These are phyloP conservation scores for Pseudogymnoascus sp. DNA, from an alignment of 2,329 filamentous ascomycete species.

Conservation along the genomic window DNA sequence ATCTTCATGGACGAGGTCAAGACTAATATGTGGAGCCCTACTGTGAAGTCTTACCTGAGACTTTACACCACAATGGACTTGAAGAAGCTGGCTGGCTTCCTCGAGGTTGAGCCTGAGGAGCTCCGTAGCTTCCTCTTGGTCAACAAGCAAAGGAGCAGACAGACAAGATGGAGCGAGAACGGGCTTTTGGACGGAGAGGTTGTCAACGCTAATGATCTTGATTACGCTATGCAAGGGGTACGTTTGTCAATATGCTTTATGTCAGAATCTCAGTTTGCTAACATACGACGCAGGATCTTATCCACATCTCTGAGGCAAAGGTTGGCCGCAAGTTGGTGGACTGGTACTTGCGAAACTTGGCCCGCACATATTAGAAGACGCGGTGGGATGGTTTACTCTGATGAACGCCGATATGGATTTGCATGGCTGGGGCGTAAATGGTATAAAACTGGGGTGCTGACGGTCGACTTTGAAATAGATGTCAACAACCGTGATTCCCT, in stretches of 20 bases:
- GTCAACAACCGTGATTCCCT: slow-evolving; percentile 8
- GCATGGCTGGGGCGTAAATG: slow-evolving; percentile 11
- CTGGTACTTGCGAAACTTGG: slow-evolving; percentile 97
- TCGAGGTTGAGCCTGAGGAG: slow-evolving; percentile 94
- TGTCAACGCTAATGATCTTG: slow-evolving; percentile 87
- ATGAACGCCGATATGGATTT: slow-evolving; percentile 11
- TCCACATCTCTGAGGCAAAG: slow-evolving; percentile 98
- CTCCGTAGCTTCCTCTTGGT: slow-evolving; percentile 88
- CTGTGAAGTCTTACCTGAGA: slow-evolving; percentile 95
- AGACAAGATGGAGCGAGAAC: slow-evolving; percentile 87
- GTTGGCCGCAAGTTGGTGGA: slow-evolving; percentile 94
- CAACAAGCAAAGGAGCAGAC: slow-evolving; percentile 97
- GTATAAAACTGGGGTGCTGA: slow-evolving; percentile 10
- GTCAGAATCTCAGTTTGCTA: slow-evolving; percentile 16
- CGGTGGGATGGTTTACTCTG: slow-evolving; percentile 4
- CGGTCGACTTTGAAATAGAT: slow-evolving; percentile 10
- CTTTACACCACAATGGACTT: slow-evolving; percentile 99
- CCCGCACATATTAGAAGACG: slow-evolving; percentile 70
- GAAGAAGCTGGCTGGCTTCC: slow-evolving; percentile 93
- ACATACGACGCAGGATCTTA: slow-evolving; percentile 59
- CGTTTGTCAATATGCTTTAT: slow-evolving; percentile 34
- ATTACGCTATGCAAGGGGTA: slow-evolving; percentile 93
- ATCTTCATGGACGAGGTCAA: slow-evolving; percentile 99
- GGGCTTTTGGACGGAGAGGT: slow-evolving; percentile 85
- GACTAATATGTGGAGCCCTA: slow-evolving; percentile 97